Evolutionary conservation across 176 grass and related monocot genomes (phyloP), one percentile per base, ranked within the genome.

Genomic region (Raddia guianensis): DNA sequence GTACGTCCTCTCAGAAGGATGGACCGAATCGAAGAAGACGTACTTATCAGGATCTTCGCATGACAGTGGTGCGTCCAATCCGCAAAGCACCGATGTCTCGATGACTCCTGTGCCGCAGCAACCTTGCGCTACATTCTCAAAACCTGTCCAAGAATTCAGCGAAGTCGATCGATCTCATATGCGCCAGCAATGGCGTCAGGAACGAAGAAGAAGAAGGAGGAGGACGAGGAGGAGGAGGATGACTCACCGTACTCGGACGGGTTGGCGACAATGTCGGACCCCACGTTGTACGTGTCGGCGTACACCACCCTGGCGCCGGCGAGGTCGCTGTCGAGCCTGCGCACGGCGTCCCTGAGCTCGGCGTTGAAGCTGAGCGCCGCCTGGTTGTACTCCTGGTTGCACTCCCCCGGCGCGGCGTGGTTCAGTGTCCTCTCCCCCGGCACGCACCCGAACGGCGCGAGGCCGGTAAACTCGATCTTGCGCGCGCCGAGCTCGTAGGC

Each of bases 21-120:
- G 91, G 1, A 90, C 76, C 3, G 91, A 63, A 54, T 93, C 91
- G 12, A 89, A 93, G 84, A 93, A 93, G 46, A 80, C 54, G 3
- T 93, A 90, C 19, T 79, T 82, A 5, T 67, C 74, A 0, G 81
- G 81, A 69, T 93, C 87, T 7, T 68, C 32, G 46, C 91, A 93
- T 16, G 84, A 90, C 3, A 74, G 16, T 6, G 20, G 16, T n/a
- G 74, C 58, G 4, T 85, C 59, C 46, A 81, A 3, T 54, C 79
- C 86, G 44, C 91, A 90, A 4, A 90, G 72, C 15, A 90, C 7
- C 0, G 84, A 46, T 21, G 80, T 64, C 80, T 93, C 91, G 9
- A 90, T 77, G 3, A 72, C 6, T n/a, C 91, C 91, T 3, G 85
- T 90, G 55, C 91, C 91, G 5, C 91, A 93, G 62, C 90, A 95